These are phyloP conservation scores for Claviceps purpurea DNA, from an alignment of 2,329 filamentous ascomycete species.

Conservation along the genomic window DNA sequence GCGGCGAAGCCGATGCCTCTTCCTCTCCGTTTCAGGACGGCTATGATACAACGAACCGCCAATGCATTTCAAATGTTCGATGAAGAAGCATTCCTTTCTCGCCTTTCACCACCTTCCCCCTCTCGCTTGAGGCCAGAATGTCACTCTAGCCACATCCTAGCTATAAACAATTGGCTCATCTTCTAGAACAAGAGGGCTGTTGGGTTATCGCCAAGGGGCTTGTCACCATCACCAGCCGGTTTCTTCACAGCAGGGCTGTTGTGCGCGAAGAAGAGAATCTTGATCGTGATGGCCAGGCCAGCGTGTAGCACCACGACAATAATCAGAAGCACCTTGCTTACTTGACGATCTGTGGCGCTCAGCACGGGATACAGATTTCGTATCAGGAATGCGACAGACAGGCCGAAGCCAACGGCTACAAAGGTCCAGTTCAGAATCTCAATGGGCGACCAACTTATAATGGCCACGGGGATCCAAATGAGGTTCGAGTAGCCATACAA, in stretches of 20 bases:
- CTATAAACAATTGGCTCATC: neutral
- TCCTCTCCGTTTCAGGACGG: neutral
- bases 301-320: slow-evolving; percentile 76
- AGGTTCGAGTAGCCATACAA: slow-evolving; percentile 94
- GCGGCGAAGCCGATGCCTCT: neutral
- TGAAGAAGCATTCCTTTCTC: neutral
- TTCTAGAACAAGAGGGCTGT: slow-evolving; percentile 10
- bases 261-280: slow-evolving; percentile 90
- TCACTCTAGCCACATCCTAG: neutral
- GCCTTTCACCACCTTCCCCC: neutral
- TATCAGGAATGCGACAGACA: slow-evolving; percentile 72
- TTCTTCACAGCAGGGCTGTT: slow-evolving; percentile 40
- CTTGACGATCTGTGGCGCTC: slow-evolving; percentile 82
- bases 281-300: slow-evolving; percentile 85
- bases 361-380: slow-evolving; percentile 85
- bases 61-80: neutral
- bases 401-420: slow-evolving; percentile 70
- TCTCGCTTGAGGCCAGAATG: neutral
- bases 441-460: slow-evolving; percentile 81
- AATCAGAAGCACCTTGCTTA: slow-evolving; percentile 75
- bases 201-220: slow-evolving; percentile 11
- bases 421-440: slow-evolving; percentile 87
- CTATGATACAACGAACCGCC: neutral
- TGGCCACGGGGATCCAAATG: slow-evolving; percentile 89
- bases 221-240: slow-evolving; percentile 15